Conservation (phyloP, 23 red algal genomes). For the Pyropia yezoensis region DNA sequence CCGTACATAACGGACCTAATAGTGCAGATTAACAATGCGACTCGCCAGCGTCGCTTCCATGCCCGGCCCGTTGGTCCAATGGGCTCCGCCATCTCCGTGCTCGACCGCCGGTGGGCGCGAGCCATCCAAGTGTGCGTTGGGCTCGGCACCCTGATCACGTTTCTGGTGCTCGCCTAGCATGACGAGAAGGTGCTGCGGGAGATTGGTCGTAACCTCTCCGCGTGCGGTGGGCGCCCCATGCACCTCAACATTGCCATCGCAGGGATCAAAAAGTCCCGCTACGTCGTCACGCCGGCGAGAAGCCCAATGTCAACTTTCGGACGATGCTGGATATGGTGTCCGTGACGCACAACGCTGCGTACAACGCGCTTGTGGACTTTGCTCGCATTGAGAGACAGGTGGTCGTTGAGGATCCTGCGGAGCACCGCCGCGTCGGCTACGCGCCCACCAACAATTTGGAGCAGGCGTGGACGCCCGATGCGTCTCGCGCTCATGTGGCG, state of each 20-base stretch:
- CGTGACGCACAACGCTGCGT: constrained; percentile 30
- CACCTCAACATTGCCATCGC: no score
- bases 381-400: constrained; percentile 55
- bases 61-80: constrained; percentile 68
- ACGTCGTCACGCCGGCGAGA: background rate
- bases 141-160: constrained; percentile 23
- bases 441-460: no score
- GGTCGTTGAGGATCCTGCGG: constrained; percentile 24
- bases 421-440: background rate
- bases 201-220: background rate
- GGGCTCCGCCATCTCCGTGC: constrained; percentile 38
- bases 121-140: constrained; percentile 51
- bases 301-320: constrained; percentile 1
- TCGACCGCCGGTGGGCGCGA: constrained; percentile 60
- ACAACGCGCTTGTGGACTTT: constrained; percentile 77
- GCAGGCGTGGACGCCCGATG: no score
- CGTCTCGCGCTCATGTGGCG: no score
- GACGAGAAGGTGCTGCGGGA: constrained; percentile 11
- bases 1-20: background rate
- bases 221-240: no score
- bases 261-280: background rate
- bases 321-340: constrained; percentile 46
- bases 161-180: constrained; percentile 49
- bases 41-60: constrained; percentile 15
- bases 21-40: background rate